Conservation (phyloP, 805 yeast species). For the Teunomyces barrocoloradensis region DNA sequence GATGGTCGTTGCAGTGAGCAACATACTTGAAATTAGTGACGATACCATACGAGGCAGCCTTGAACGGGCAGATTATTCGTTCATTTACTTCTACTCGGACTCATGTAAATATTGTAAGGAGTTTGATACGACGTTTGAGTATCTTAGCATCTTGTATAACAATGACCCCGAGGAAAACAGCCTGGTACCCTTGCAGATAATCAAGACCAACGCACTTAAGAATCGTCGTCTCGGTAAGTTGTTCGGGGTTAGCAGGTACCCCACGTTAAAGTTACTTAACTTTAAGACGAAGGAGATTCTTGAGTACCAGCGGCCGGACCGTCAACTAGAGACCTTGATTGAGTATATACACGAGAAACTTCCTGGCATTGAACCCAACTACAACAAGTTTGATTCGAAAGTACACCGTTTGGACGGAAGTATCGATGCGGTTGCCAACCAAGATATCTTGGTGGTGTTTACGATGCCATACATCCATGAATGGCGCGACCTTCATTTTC, state of each 20-base stretch:
- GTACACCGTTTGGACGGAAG: constrained; percentile 12
- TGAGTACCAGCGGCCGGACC: constrained; percentile 28
- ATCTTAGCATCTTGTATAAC: constrained; percentile 43
- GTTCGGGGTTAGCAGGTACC: constrained; percentile 45
- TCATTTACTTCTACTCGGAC: constrained; percentile 47
- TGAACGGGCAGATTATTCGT: constrained; percentile 28
- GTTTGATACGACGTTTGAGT: constrained; percentile 33
- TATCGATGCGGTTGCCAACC: constrained; percentile 2
- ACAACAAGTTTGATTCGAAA: constrained; percentile 17
- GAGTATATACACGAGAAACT: constrained; percentile 11
- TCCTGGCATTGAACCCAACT: constrained; percentile 19
- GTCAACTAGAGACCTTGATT: constrained; percentile 19
- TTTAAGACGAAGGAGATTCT: constrained; percentile 40
- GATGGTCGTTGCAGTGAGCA: not conserved
- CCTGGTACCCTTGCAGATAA: constrained; percentile 27
- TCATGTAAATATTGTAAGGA: constrained; percentile 32
- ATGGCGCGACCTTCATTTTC: constrained; percentile 33
- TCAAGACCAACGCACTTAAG: constrained; percentile 27
- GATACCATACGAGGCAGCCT: constrained; percentile 14
- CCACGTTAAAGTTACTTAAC: constrained; percentile 47
- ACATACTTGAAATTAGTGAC: constrained; percentile 9
- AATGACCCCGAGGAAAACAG: constrained; percentile 31
- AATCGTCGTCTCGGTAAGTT: constrained; percentile 32
- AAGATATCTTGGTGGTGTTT: constrained; percentile 23
- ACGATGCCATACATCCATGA: constrained; percentile 20